Conservation (phyloP, 2,329 filamentous ascomycete genomes). For the Pochonia chlamydosporia region DNA sequence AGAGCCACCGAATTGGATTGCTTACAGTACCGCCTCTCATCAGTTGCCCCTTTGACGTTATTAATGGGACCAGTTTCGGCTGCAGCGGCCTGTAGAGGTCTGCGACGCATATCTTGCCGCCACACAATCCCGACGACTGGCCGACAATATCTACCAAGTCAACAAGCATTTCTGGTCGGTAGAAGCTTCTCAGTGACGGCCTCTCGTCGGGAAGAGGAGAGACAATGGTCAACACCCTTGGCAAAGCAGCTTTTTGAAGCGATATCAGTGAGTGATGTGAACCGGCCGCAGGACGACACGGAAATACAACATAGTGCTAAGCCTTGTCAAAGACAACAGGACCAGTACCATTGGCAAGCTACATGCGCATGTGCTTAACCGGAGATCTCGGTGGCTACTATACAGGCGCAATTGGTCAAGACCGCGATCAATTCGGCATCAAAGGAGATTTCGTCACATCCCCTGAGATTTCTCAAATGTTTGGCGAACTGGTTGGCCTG, state of each 20-base stretch:
- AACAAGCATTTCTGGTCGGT: not conserved
- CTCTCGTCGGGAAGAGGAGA: conserved; percentile 25
- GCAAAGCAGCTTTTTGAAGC: conserved; percentile 82
- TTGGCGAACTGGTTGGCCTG: conserved; percentile 88
- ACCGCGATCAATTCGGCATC: conserved; percentile 81
- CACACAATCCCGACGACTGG: not conserved
- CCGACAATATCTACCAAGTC: not conserved
- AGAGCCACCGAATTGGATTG: no score
- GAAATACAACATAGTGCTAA: not conserved
- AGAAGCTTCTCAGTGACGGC: conserved; percentile 2
- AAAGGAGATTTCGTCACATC: conserved; percentile 96
- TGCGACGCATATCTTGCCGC: conserved; percentile 3
- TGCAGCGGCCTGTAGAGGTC: not conserved
- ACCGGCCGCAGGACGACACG: not conserved
- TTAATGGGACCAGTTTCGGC: conserved; percentile 1
- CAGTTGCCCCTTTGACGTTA: no score
- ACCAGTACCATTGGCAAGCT: conserved; percentile 84
- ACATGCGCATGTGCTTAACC: conserved; percentile 98
- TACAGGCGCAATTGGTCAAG: conserved; percentile 63
- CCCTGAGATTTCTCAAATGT: conserved; percentile 94
- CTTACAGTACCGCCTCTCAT: no score
- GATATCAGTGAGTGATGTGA: conserved; percentile 59
- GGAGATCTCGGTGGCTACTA: conserved; percentile 91
- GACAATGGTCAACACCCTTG: conserved; percentile 86
- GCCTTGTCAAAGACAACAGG: conserved; percentile 59